phyloP scores from a whole-genome alignment of 352 stramenopile species.

The Phytopythium litorale region DNA sequence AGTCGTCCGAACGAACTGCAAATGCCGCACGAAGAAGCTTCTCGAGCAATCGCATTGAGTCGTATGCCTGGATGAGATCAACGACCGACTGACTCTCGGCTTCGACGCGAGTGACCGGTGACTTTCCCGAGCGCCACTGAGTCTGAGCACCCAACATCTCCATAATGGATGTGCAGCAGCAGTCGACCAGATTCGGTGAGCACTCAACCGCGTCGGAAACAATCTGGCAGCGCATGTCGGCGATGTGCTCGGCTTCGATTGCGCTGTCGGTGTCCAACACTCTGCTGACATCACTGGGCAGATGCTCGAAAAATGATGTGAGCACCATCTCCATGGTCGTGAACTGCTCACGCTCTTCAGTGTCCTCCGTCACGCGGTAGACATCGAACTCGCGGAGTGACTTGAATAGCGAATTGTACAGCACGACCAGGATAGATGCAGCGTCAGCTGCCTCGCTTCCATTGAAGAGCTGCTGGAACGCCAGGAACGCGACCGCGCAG shows the following conservation, averaged over 20 bases:
- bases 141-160: conserved; percentile 39
- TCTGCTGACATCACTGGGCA: not conserved
- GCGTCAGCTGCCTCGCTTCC: not conserved
- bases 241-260: conserved; percentile 9
- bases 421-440: conserved; percentile 27
- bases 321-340: conserved; percentile 75
- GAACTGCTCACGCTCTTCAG: conserved; percentile 74
- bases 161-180: conserved; percentile 58
- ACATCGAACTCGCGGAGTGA: conserved; percentile 66
- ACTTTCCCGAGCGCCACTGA: conserved; percentile 7
- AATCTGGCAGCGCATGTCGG: conserved; percentile 35
- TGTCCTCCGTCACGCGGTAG: conserved; percentile 86
- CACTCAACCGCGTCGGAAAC: conserved; percentile 62
- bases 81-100: conserved; percentile 40
- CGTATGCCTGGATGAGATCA: conserved; percentile 66
- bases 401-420: conserved; percentile 64
- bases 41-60: conserved; percentile 83
- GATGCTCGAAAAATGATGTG: conserved; percentile 36
- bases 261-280: conserved; percentile 15
- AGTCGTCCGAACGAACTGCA: conserved; percentile 11
- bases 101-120: not conserved
- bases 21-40: conserved; percentile 40
- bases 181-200: conserved; percentile 74
- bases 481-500: conserved; percentile 50
- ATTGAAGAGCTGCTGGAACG: conserved; percentile 29